Conservation (phyloP, 2,329 filamentous ascomycete species). For the Shiraia bambusicola region DNA sequence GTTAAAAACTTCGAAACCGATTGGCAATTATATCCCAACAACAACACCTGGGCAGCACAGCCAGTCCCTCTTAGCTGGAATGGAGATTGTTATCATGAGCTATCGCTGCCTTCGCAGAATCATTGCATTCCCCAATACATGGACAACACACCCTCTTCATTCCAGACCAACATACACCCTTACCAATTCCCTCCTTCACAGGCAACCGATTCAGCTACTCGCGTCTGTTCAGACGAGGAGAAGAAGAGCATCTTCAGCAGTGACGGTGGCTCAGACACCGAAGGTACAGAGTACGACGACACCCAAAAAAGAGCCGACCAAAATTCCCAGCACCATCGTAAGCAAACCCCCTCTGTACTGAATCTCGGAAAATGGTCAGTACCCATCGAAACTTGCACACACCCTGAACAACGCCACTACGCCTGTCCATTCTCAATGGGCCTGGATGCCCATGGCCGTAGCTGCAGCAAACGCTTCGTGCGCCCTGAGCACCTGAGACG, state of each 20-base stretch:
- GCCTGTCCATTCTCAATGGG: constrained; percentile 3
- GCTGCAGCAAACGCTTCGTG: constrained; percentile 13
- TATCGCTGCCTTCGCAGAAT: background rate
- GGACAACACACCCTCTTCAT: background rate
- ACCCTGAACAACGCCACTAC: constrained; percentile 10
- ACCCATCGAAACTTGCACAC: background rate
- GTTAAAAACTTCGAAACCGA: background rate
- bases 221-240: background rate
- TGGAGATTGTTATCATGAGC: background rate
- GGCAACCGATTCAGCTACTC: background rate
- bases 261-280: constrained; percentile 2
- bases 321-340: background rate
- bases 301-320: constrained; percentile 1
- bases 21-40: constrained; percentile 6
- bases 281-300: constrained; percentile 3
- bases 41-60: constrained; percentile 5
- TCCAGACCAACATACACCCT: background rate
- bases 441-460: background rate
- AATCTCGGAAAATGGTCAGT: constrained; percentile 17
- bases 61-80: constrained; percentile 7
- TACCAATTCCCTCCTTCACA: background rate
- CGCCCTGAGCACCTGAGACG: constrained; percentile 27
- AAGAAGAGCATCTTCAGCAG: background rate
- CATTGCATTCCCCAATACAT: background rate
- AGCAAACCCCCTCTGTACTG: constrained; percentile 7